A percentile compares a stretch with the other conserved stretches of the same genome.
These are phyloP conservation scores for Populus hybrid DNA, from an alignment of 441 rosid genomes.

Conservation along the genomic window DNA sequence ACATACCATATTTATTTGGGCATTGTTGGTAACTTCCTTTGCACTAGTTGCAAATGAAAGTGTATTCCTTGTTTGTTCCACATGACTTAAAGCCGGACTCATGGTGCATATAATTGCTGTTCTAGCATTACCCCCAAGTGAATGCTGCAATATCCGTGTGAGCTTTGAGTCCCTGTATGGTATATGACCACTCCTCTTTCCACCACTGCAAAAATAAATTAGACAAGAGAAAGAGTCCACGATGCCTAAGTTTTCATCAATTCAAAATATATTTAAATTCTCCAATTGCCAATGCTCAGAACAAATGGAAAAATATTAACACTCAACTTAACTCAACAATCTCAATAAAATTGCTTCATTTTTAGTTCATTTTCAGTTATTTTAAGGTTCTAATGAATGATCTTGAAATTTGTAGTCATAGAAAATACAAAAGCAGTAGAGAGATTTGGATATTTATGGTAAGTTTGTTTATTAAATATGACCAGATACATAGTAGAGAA, in stretches of 20 bases:
- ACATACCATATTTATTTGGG: constrained; percentile 88
- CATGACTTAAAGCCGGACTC: constrained; percentile 87
- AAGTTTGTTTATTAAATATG: neutral
- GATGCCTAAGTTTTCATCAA: neutral
- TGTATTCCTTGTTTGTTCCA: constrained; percentile 85
- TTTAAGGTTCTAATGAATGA: neutral
- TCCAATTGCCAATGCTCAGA: neutral
- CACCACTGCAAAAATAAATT: constrained; percentile 50
- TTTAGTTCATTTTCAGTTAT: constrained; percentile 10
- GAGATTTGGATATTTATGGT: neutral
- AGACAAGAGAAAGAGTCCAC: neutral
- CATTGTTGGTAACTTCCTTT: constrained; percentile 85
- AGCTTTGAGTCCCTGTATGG: constrained; percentile 97
- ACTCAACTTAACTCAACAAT: neutral
- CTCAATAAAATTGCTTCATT: neutral
- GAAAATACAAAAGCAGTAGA: neutral
- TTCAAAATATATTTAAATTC: neutral
- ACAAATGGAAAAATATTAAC: neutral
- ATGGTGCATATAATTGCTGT: constrained; percentile 92
- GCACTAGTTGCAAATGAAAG: constrained; percentile 85
- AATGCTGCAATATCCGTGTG: constrained; percentile 86
- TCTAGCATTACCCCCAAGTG: constrained; percentile 93
- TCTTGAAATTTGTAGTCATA: neutral
- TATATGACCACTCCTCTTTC: constrained; percentile 57
- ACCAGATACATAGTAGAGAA: constrained; percentile 1